phyloP scores from a whole-genome alignment of 2,329 filamentous ascomycete species.

The Dothiorella sarmentorum region DNA sequence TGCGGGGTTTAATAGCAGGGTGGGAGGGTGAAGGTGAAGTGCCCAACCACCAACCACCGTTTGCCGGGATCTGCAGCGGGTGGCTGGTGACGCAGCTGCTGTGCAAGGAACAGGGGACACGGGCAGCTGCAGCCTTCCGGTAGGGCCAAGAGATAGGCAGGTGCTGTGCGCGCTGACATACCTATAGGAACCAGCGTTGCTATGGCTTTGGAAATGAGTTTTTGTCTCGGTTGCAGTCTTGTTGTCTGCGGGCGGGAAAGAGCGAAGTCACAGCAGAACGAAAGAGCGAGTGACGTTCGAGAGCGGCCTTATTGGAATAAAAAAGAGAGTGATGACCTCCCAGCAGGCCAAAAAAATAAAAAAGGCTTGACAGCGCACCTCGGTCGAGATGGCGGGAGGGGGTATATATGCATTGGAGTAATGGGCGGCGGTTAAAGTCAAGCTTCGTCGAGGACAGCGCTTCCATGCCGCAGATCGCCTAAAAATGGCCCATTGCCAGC shows the following conservation, averaged over 20 bases:
- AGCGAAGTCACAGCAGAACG: neutral
- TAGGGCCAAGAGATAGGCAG: neutral
- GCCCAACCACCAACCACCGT: neutral
- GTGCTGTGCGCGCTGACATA: neutral
- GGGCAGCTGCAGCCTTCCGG: constrained; percentile 9
- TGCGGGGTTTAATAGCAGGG: neutral
- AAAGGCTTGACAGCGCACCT: neutral
- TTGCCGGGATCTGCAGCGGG: neutral
- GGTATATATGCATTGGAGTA: neutral
- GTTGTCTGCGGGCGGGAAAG: neutral
- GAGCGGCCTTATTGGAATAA: neutral
- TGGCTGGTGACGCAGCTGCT: neutral
- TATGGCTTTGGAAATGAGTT: neutral
- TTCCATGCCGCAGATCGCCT: constrained; percentile 10
- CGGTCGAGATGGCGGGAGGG: neutral
- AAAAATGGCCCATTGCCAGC: neutral
- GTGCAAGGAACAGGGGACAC: neutral
- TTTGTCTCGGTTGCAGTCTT: neutral
- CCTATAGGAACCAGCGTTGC: neutral
- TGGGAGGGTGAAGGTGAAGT: neutral
- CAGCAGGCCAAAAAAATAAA: neutral
- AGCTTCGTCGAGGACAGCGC: neutral
- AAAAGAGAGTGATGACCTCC: neutral
- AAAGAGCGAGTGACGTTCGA: neutral
- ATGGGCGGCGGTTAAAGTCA: constrained; percentile 6